Base-by-base conservation (phyloP, 1,284 basidiomycete genomes). In the Inonotus hispidus region DNA sequence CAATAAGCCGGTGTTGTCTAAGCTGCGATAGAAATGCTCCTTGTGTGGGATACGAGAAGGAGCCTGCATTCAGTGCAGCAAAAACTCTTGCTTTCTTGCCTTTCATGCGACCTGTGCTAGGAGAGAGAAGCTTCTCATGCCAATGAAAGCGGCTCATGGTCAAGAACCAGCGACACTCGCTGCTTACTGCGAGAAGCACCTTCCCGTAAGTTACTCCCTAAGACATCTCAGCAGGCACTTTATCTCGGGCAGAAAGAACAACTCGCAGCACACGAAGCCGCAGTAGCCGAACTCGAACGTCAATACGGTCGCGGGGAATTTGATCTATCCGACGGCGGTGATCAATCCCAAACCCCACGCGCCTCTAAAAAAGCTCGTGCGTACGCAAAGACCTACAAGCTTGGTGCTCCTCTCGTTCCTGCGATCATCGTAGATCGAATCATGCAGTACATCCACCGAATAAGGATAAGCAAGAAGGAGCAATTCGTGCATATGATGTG, bases 21-120 rank as follows among this genome's bases (percentile, higher is more conserved):
- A 23, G 27, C 19, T 49, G 66, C 35, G 63, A 50, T 45, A 84
- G 93, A 88, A 85, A 76, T 99, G 96, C 72, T 89, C 87, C 8
- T 76, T 98, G 32, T 99, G 96, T 71, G 88, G 88, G 53, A 75
- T 89, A 53, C 80, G 83, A 59, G 80, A 84, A 65, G 97, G 97
- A 3, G 96, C 97, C 0, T 98, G 96, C 73, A 97, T 99, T 49
- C 97, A 99, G 73, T 99, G 97, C 73, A 90, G 89, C 65, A 96
- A 95, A 74, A 79, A 85, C 10, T 89, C 85, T 1, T 99, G 97
- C 75, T 96, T 94, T 72, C 82, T 90, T 2, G 95, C 97, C 0
- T 99, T 98, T 68, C 97, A 99, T 71, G 85, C 92, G 1, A 97
- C 96, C 0, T 99, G 97, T 70, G 97, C 95, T 0, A 79, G 95